Conservation (phyloP, 2,329 filamentous ascomycete species). For the Seiridium cupressi region DNA sequence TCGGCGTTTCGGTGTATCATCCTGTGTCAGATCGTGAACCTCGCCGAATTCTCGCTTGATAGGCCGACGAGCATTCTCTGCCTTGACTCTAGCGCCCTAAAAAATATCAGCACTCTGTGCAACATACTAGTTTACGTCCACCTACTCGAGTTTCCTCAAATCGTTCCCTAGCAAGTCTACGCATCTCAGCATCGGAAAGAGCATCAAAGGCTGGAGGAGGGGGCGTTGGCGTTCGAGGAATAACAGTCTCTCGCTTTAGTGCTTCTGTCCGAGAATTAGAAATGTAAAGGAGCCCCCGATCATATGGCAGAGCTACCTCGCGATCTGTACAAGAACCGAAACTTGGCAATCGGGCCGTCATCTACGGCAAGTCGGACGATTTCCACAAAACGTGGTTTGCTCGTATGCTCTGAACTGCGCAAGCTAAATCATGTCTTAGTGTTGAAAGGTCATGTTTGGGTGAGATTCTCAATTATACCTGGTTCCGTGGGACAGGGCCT, state of each 20-base stretch:
- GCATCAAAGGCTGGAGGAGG: conserved; percentile 14
- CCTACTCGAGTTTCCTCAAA: conserved; percentile 24
- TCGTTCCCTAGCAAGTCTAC: conserved; percentile 27
- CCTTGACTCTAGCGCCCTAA: conserved; percentile 13
- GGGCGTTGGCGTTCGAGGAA: conserved; percentile 23
- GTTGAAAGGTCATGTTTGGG: background rate
- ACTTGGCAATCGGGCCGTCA: conserved; percentile 21
- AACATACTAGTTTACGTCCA: background rate
- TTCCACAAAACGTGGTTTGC: background rate
- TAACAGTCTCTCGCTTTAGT: conserved; percentile 27
- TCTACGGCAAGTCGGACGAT: conserved; percentile 12
- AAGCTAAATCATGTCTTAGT: background rate
- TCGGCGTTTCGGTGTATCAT: conserved; percentile 4
- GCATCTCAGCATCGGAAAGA: conserved; percentile 22
- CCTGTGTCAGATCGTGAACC: conserved; percentile 23
- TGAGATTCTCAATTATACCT: conserved; percentile 15
- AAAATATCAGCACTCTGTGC: background rate
- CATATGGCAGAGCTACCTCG: conserved; percentile 14
- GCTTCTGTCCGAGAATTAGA: conserved; percentile 21
- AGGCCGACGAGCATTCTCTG: conserved; percentile 4
- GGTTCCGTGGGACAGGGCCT: conserved; percentile 30
- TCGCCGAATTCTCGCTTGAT: conserved; percentile 27
- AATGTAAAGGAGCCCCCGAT: background rate
- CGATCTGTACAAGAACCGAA: conserved; percentile 31
- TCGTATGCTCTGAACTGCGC: background rate